These are phyloP conservation scores for Dendrocalamus latiflorus DNA, from an alignment of 202 grass and related monocot genomes.

Conservation along the genomic window DNA sequence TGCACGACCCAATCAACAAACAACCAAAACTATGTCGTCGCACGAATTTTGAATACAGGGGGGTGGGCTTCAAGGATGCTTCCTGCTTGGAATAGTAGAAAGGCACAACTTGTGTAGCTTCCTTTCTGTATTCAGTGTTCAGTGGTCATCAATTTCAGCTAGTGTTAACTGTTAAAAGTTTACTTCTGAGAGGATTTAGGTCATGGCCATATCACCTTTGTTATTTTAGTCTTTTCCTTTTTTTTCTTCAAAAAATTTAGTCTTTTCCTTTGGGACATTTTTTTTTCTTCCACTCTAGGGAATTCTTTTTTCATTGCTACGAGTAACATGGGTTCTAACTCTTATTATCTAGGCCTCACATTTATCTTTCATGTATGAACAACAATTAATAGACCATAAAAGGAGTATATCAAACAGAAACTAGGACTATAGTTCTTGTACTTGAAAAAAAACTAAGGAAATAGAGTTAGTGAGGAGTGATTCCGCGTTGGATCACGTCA, in stretches of 20 bases:
- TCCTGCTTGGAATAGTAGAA: slow-evolving; percentile 30
- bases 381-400: background rate
- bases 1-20: slow-evolving; percentile 22
- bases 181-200: slow-evolving; percentile 12
- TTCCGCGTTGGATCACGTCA: background rate
- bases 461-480: background rate
- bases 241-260: too few relatives aligned
- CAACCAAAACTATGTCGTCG: slow-evolving; percentile 10
- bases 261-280: background rate
- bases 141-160: slow-evolving; percentile 4
- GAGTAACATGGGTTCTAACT: background rate
- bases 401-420: background rate
- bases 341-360: background rate
- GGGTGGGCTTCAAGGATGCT: slow-evolving; percentile 32
- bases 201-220: background rate
- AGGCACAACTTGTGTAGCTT: background rate
- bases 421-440: background rate
- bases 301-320: background rate
- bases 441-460: slow-evolving; percentile 17
- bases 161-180: too few relatives aligned
- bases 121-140: slow-evolving; percentile 16
- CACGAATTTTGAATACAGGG: slow-evolving; percentile 25
- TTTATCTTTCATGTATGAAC: too few relatives aligned
- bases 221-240: too few relatives aligned
- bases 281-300: background rate